A percentile compares a stretch with the other conserved stretches of the same genome.
These are phyloP conservation scores for Setomelanomma holmii DNA, from an alignment of 2,329 filamentous ascomycete genomes.

Conservation along the genomic window DNA sequence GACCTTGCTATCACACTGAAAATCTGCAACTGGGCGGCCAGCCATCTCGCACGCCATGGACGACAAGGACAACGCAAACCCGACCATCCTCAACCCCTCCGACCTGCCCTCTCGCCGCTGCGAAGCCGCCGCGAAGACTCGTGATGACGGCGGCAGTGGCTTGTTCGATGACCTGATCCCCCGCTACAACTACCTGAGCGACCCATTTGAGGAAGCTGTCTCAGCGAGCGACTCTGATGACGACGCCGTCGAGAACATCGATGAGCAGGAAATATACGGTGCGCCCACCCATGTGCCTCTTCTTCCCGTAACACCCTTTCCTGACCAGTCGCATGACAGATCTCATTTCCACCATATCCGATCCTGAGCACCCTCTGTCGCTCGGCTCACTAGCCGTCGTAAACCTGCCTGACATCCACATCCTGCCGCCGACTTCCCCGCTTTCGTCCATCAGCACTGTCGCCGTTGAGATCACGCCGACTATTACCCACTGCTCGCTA, in stretches of 20 bases:
- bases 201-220: conserved; percentile 54
- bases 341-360: conserved; percentile 91
- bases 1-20: conserved; percentile 1
- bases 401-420: conserved; percentile 91
- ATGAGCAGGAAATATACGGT: conserved; percentile 98
- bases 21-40: background rate
- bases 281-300: conserved; percentile 17
- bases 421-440: conserved; percentile 70
- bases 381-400: conserved; percentile 93
- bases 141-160: conserved; percentile 58
- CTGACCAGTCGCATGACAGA: conserved; percentile 62
- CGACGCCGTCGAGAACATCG: conserved; percentile 79
- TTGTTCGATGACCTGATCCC: conserved; percentile 63
- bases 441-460: conserved; percentile 74
- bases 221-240: conserved; percentile 58
- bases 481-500: conserved; percentile 94
- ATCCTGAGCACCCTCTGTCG: conserved; percentile 95
- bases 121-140: conserved; percentile 47
- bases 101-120: conserved; percentile 83
- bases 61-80: conserved; percentile 79
- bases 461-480: conserved; percentile 89
- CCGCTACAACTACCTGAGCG: conserved; percentile 56
- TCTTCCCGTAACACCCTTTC: conserved; percentile 2
- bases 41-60: conserved; percentile 41
- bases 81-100: conserved; percentile 85